A percentile compares a stretch with the other conserved stretches of the same genome.
Conservation (phyloP, 305 asterid genomes). For the Fraxinus albicans region DNA sequence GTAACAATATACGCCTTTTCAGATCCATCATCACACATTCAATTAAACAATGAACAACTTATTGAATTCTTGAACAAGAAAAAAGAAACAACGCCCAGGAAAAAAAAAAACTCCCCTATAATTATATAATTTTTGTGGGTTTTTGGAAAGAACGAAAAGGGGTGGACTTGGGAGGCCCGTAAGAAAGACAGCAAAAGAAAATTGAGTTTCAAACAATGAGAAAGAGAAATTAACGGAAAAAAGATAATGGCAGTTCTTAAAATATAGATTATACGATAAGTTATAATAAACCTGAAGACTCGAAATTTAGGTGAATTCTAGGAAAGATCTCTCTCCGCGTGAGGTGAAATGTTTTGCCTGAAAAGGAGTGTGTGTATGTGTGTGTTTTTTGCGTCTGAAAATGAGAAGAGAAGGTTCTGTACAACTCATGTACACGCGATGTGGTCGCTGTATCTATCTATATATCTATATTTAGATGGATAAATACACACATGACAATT, state of each 20-base stretch:
- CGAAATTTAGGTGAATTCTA: conserved; percentile 3
- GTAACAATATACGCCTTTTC: conserved; percentile 27
- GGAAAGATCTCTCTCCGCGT: neutral
- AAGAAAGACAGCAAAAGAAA: conserved; percentile 17
- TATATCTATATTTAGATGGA: neutral
- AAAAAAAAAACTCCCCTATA: neutral
- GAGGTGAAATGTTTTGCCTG: neutral
- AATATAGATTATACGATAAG: conserved; percentile 10
- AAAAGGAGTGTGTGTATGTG: neutral
- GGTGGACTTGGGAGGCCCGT: conserved; percentile 25
- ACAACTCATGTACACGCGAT: neutral
- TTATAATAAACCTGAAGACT: conserved; percentile 3
- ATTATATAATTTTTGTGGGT: neutral
- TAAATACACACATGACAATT: neutral
- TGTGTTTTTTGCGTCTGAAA: conserved; percentile 3
- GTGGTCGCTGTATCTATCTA: neutral
- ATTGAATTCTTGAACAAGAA: neutral
- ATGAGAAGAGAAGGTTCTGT: neutral
- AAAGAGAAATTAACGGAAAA: conserved; percentile 25
- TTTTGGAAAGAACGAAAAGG: conserved; percentile 5
- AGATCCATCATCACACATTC: conserved; percentile 36
- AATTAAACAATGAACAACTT: neutral
- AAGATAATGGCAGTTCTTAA: neutral
- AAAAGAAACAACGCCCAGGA: conserved; percentile 9
- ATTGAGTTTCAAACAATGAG: conserved; percentile 7